These are phyloP conservation scores for Glycyrrhiza uralensis DNA, from an alignment of 306 rosid species.

Conservation along the genomic window DNA sequence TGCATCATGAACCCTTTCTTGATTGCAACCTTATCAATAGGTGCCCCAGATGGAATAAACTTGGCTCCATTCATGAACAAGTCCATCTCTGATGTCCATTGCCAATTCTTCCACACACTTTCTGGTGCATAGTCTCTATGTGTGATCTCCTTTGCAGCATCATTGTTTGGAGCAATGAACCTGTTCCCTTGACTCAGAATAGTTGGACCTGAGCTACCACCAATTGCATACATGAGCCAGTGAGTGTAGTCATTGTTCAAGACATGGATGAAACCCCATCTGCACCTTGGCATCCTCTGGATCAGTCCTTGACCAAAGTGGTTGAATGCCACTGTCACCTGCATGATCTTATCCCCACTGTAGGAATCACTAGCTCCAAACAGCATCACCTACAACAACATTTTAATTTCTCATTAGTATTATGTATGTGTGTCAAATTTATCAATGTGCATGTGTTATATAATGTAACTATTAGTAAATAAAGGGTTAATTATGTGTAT, in stretches of 20 bases:
- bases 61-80: constrained; percentile 24
- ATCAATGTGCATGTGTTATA: too few species aligned
- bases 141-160: constrained; percentile 50
- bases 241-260: constrained; percentile 84
- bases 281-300: constrained; percentile 33
- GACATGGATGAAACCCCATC: constrained; percentile 71
- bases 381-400: constrained; percentile 4
- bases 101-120: constrained; percentile 24
- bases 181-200: constrained; percentile 85
- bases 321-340: constrained; percentile 30
- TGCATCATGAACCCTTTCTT: constrained; percentile 21
- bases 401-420: background rate
- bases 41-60: background rate
- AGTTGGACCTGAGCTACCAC: constrained; percentile 72
- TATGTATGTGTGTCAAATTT: too few species aligned
- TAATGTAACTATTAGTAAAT: too few species aligned
- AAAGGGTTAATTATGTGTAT: too few species aligned
- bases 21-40: background rate
- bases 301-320: constrained; percentile 30
- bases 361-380: constrained; percentile 9
- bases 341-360: background rate
- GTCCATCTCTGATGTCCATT: constrained; percentile 24
- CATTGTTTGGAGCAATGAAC: constrained; percentile 61
- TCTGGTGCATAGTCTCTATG: constrained; percentile 8
- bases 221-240: constrained; percentile 87